Conservation (phyloP, 352 stramenopile genomes). For the Phytophthora aleatoria region DNA sequence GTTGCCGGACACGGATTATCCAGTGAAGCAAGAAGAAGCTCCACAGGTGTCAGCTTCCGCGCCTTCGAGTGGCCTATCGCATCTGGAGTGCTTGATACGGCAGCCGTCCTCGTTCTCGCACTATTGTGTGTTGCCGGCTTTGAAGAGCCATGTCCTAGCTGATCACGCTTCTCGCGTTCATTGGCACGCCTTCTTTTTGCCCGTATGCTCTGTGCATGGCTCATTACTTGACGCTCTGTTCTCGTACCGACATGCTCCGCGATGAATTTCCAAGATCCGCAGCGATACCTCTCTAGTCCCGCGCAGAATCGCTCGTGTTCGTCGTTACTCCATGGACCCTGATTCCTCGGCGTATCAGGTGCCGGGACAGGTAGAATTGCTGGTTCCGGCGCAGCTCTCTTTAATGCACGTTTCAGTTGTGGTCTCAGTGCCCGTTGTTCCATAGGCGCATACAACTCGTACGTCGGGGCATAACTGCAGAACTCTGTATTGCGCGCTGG, state of each 20-base stretch:
- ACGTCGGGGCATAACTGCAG: neutral
- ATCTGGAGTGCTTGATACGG: neutral
- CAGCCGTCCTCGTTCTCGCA: neutral
- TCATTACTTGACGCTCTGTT: conserved; percentile 25
- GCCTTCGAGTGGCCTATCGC: neutral
- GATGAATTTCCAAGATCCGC: conserved; percentile 21
- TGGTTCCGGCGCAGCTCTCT: neutral
- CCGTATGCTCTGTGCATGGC: conserved; percentile 26
- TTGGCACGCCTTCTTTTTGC: conserved; percentile 18
- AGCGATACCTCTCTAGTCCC: conserved; percentile 15
- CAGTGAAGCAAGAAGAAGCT: conserved; percentile 17
- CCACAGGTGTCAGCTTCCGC: neutral
- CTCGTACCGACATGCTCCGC: conserved; percentile 20
- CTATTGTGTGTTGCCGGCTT: neutral
- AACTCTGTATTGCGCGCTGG: neutral
- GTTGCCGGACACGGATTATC: neutral
- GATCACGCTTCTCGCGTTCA: conserved; percentile 2
- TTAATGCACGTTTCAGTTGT: no score
- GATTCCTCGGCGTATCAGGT: neutral
- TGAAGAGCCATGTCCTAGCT: neutral
- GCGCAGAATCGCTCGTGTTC: conserved; percentile 22
- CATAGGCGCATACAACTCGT: neutral
- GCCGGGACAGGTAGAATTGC: neutral
- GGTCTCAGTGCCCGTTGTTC: no score
- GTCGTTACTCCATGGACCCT: conserved; percentile 21